These are phyloP conservation scores for Fusarium palustre DNA, from an alignment of 2,329 filamentous ascomycete genomes.

Conservation along the genomic window DNA sequence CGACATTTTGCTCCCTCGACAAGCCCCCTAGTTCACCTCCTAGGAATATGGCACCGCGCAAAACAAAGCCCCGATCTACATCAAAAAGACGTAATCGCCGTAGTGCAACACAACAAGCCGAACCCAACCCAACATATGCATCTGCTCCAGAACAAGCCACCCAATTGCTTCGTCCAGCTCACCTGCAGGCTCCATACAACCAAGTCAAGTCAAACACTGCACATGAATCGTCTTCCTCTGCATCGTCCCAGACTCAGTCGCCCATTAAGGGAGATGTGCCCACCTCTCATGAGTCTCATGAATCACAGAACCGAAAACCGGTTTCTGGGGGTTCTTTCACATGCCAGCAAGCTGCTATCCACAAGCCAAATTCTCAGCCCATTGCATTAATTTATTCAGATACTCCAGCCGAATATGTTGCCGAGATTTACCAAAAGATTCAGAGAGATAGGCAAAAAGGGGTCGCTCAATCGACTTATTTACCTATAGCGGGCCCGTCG, in stretches of 20 bases:
- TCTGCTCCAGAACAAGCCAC: neutral
- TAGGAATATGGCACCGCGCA: slow-evolving; percentile 5
- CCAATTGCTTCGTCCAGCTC: neutral
- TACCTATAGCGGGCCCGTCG: neutral
- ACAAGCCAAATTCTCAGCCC: neutral
- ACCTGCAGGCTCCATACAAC: neutral
- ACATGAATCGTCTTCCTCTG: neutral
- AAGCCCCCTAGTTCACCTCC: slow-evolving; percentile 22
- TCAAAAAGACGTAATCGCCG: neutral
- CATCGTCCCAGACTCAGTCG: neutral
- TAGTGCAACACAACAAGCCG: slow-evolving; percentile 9
- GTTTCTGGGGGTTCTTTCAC: too few species aligned
- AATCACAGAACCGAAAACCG: neutral
- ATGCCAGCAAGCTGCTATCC: neutral
- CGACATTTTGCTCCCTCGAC: slow-evolving; percentile 32
- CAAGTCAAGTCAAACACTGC: neutral
- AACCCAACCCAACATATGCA: neutral
- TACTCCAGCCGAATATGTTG: neutral
- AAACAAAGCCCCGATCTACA: neutral
- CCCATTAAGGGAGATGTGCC: neutral
- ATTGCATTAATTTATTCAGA: slow-evolving; percentile 7
- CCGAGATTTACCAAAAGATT: neutral
- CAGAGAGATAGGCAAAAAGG: slow-evolving; percentile 2
- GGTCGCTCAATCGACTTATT: neutral
- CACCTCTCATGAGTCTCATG: neutral